Conservation (phyloP, 192 early-diverging fungal genomes). For the Rhizophagus clarus region DNA sequence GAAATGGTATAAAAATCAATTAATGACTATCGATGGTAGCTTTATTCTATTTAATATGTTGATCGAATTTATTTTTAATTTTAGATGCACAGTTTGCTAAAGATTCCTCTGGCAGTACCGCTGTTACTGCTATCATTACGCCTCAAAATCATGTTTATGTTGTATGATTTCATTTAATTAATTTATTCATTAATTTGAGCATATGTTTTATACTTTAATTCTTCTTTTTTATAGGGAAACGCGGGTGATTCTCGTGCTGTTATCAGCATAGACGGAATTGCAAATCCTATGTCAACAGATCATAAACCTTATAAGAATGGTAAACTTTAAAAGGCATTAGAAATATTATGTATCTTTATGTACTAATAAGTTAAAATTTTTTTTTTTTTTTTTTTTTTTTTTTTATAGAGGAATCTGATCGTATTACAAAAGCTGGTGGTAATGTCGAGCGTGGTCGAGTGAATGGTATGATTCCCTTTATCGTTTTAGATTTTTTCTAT, state of each 20-base stretch:
- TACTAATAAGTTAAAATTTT: too few relatives aligned
- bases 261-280: constrained; percentile 76
- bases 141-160: constrained; percentile 80
- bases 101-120: constrained; percentile 96
- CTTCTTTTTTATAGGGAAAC: constrained; percentile 61
- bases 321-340: constrained; percentile 13
- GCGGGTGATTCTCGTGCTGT: constrained; percentile 96
- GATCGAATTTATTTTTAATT: constrained; percentile 17
- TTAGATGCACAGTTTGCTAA: constrained; percentile 71
- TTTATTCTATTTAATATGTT: neutral
- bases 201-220: neutral
- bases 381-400: too few relatives aligned
- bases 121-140: constrained; percentile 84
- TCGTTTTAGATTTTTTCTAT: neutral
- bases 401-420: constrained; percentile 65
- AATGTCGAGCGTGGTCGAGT: constrained; percentile 99
- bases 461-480: constrained; percentile 68
- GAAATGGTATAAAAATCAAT: constrained; percentile 54
- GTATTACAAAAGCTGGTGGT: constrained; percentile 90
- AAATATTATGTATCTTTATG: constrained; percentile 19
- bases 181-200: neutral
- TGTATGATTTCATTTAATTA: constrained; percentile 41
- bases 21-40: too few relatives aligned
- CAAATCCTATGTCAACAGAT: constrained; percentile 82
- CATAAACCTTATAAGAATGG: constrained; percentile 91